These are phyloP conservation scores for Aegilops sharonensis DNA, from an alignment of 176 grass and related monocot genomes.

Conservation along the genomic window DNA sequence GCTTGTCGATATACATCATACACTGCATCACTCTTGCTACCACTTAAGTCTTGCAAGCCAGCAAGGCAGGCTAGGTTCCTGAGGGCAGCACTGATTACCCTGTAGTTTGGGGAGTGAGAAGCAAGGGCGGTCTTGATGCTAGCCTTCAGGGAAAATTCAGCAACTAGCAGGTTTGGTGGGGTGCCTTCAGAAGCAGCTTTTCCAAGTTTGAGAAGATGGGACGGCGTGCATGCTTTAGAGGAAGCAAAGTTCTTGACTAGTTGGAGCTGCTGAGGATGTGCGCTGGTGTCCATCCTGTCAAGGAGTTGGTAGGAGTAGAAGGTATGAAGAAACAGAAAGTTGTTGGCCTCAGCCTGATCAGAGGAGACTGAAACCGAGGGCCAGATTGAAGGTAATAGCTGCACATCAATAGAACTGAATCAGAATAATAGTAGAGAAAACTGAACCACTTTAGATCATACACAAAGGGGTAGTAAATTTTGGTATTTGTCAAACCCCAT, in stretches of 20 bases:
- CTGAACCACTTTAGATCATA: constrained; percentile 1
- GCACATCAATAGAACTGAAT: constrained; percentile 30
- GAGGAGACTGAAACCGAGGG: constrained; percentile 31
- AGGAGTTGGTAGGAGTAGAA: constrained; percentile 67
- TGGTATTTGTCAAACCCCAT: constrained; percentile 28
- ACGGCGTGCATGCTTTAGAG: constrained; percentile 62
- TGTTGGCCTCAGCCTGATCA: constrained; percentile 46
- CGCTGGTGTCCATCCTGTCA: constrained; percentile 39
- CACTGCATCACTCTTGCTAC: constrained; percentile 53
- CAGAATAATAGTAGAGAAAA: constrained; percentile 31
- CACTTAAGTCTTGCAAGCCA: constrained; percentile 47
- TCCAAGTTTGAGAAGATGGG: constrained; percentile 64
- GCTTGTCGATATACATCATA: constrained; percentile 80
- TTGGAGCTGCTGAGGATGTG: constrained; percentile 59
- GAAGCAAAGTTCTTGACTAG: constrained; percentile 73
- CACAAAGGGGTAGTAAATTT: constrained; percentile 9
- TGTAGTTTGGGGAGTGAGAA: constrained; percentile 67
- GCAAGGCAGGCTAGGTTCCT: constrained; percentile 66
- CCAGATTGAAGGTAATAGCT: constrained; percentile 56
- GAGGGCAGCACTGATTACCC: constrained; percentile 60
- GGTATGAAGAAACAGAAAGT: constrained; percentile 59
- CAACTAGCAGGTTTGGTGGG: constrained; percentile 56
- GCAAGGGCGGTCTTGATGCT: constrained; percentile 60
- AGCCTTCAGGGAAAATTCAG: constrained; percentile 71
- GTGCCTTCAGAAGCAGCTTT: constrained; percentile 49